phyloP scores from a whole-genome alignment of 345 rosid species.

The Raphanus sativus region DNA sequence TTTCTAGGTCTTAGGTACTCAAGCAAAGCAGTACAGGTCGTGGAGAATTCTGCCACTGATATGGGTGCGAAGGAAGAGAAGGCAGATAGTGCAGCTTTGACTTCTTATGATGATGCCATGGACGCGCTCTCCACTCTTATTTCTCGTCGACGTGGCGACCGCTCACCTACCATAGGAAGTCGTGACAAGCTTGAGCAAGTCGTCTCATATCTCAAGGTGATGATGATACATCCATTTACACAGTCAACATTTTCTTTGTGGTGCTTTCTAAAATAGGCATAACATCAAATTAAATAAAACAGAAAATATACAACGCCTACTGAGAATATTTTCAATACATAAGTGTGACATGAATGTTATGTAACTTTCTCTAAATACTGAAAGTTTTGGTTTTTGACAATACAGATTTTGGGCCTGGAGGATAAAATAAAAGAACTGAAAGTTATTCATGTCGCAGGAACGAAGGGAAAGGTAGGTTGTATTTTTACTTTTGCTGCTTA shows the following conservation, averaged over 20 bases:
- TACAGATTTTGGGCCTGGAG: slow-evolving; percentile 74
- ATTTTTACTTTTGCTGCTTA: slow-evolving; percentile 9
- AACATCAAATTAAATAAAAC: not conserved
- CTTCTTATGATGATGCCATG: slow-evolving; percentile 72
- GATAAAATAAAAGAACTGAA: slow-evolving; percentile 53
- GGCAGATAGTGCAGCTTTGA: slow-evolving; percentile 45
- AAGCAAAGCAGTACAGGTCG: slow-evolving; percentile 39
- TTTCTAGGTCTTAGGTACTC: slow-evolving; percentile 49
- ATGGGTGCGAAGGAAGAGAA: slow-evolving; percentile 37
- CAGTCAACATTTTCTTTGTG: not conserved
- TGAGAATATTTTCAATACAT: not conserved
- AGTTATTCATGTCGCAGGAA: slow-evolving; percentile 91
- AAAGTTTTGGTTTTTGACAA: slow-evolving; percentile 2
- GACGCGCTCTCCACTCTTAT: slow-evolving; percentile 84
- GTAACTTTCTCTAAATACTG: slow-evolving; percentile 8
- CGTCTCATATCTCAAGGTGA: slow-evolving; percentile 66
- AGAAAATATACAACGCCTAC: not conserved
- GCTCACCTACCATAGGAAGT: slow-evolving; percentile 40
- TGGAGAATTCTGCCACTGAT: slow-evolving; percentile 24
- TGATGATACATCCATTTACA: slow-evolving; percentile 15
- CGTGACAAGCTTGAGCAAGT: slow-evolving; percentile 70
- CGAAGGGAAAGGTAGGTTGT: slow-evolving; percentile 78
- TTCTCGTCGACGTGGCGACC: slow-evolving; percentile 60
- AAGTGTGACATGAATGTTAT: slow-evolving; percentile 1
- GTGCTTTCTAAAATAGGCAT: not conserved